Evolutionary conservation across 208 protist species (phyloP), one percentile per base, ranked within the genome.

Genomic region (Trypanosoma melophagium): DNA sequence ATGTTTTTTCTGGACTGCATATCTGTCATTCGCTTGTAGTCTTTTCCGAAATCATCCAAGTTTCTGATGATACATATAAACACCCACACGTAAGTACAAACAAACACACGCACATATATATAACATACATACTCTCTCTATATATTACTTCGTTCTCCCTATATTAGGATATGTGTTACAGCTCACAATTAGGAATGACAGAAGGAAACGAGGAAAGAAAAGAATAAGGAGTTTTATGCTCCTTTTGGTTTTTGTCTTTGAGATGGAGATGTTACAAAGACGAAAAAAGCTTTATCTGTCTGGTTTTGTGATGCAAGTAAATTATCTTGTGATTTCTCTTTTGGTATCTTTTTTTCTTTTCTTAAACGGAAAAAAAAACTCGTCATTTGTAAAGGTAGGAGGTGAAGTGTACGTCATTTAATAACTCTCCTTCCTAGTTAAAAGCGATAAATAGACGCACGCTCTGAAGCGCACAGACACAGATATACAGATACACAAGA

Each of bases 231-330:
- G 24, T 35, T 35, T 35, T 35, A 5, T 49, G 41, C 22, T 63
- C 40, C 53, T 58, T 28, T 65, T 69, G 41, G 52, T 63, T 65
- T 69, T 64, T 71, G 42, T 62, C 51, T 42, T 72, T 60, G 7
- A 61, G 1, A 7, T 38, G 31, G 17, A 14, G 60, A 3, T 21
- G 55, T 51, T 19, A 55, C 16, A 55, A 16, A 38, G 12, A 65
- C 3, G 22, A 40, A 65, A 65, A 25, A 51, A 55, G 12, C 1
- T 24, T 55, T 55, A 55, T 31, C 21, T 41, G 44, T 41, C 14
- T 22, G 41, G 1, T 7, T 12, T 70, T 31, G 31, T 62, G 22
- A 38, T 35, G 28, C 5, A 35, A 7, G 1, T 35, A 5, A 35
- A 7, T 35, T 35, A 5, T 1, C 28, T 35, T 35, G 28, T 5